Percentiles rank a stretch among this genome's conserved stretches.
Conservation (phyloP, 129 eudicot genomes). For the Silybum marianum region DNA sequence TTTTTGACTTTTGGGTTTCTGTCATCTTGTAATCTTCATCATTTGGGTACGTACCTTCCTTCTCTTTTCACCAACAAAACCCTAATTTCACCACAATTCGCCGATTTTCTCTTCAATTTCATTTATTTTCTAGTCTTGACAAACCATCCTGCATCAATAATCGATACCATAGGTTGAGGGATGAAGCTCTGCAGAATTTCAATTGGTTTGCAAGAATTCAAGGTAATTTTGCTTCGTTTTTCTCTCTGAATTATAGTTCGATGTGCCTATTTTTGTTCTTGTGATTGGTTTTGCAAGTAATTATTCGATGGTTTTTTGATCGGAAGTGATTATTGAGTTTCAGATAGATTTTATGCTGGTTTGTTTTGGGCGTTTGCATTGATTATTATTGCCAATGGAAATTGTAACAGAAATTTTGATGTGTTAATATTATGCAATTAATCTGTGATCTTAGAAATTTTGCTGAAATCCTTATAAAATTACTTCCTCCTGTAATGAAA, state of each 20-base stretch:
- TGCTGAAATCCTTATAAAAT: conserved; percentile 5
- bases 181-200: conserved; percentile 14
- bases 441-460: background rate
- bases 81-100: conserved; percentile 8
- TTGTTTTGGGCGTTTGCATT: conserved; percentile 18
- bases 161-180: background rate
- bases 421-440: conserved; percentile 1
- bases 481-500: background rate
- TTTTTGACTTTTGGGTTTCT: conserved; percentile 38
- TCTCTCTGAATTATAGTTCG: background rate
- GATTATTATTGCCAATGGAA: conserved; percentile 11
- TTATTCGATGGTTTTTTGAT: conserved; percentile 11
- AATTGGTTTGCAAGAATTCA: background rate
- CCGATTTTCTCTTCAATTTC: background rate
- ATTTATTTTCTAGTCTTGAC: background rate
- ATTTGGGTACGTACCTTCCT: conserved; percentile 29
- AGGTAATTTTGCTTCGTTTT: conserved; percentile 29
- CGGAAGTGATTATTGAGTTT: conserved; percentile 9
- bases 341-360: conserved; percentile 20
- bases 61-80: conserved; percentile 8
- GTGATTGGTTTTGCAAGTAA: conserved; percentile 15
- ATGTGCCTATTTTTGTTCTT: background rate
- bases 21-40: conserved; percentile 22
- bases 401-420: conserved; percentile 12
- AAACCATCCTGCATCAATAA: conserved; percentile 12